Evolutionary conservation across 192 early-diverging fungal genomes (phyloP), one percentile per base, ranked within the genome.

Genomic region (Podila epigama): DNA sequence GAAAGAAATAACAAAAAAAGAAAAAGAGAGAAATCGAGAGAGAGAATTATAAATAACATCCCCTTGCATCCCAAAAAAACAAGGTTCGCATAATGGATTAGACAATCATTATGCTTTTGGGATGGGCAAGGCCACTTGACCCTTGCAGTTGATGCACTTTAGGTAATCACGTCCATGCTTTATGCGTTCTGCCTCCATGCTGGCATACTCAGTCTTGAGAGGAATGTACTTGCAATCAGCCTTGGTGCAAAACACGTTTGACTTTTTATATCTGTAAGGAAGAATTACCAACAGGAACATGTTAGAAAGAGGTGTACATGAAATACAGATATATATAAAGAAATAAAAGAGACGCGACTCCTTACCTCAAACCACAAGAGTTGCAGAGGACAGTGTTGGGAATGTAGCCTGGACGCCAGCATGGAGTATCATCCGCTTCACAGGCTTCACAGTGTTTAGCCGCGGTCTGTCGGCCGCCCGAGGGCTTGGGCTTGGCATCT

Each of bases 181-280:
- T 11, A 33, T 20, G 6, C 73, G 60, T 28, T 77, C 73, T 8
- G 52, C 66, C 28, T 77, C 73, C 81, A 82, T 82, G n/a, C 70
- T 62, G 13, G 77, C 78, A 42, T 73, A 82, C 68, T 82, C 81
- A 0, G 81, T 69, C 66, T 82, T 82, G 8, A 82, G 55, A 6
- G 81, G 81, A 59, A 82, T 82, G 27, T 82, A 82, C 60, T 79
- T 68, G 62, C 81, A 82, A 20, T 77, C 81, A 8, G 60, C 37
- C 36, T 73, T 79, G 11, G 75, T 36, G 18, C 81, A 82, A 31
- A 75, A 78, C 54, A 78, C 77, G 33, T 73, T 73, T 10, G 81
- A 79, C 29, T 82, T 82, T 48, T 82, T 82, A 57, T 82, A 82
- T 20, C n/a, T n/a, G n/a, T n/a, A n/a, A n/a, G 54, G 55, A n/a